These are phyloP conservation scores for Pseudocercospora cruenta DNA, from an alignment of 2,329 filamentous ascomycete genomes.

Conservation along the genomic window DNA sequence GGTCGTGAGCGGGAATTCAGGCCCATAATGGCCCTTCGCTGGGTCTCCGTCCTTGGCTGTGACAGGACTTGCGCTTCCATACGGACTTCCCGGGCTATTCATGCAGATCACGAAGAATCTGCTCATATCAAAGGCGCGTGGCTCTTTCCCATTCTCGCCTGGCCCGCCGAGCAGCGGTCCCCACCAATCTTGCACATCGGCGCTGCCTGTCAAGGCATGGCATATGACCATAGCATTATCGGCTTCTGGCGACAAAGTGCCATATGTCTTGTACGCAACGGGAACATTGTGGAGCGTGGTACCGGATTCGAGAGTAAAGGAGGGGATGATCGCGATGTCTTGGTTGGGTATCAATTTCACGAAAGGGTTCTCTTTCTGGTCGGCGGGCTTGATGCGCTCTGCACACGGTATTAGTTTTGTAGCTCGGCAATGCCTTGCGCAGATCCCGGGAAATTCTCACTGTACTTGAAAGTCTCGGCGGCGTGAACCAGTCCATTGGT, in stretches of 20 bases:
- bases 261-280: slow-evolving; percentile 67
- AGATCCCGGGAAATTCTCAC: slow-evolving; percentile 13
- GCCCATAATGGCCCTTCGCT: slow-evolving; percentile 78
- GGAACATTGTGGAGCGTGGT: slow-evolving; percentile 76
- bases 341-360: slow-evolving; percentile 84
- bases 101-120: slow-evolving; percentile 85
- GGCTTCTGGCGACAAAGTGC: slow-evolving; percentile 57
- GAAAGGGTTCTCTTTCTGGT: slow-evolving; percentile 90
- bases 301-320: slow-evolving; percentile 91
- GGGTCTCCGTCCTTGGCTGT: slow-evolving; percentile 83
- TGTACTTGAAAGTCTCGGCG: slow-evolving; percentile 29
- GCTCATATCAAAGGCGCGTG: slow-evolving; percentile 72
- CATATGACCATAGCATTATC: slow-evolving; percentile 73
- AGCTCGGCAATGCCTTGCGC: slow-evolving; percentile 1
- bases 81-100: slow-evolving; percentile 83
- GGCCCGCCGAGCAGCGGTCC: slow-evolving; percentile 77
- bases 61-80: slow-evolving; percentile 84
- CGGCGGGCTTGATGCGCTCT: slow-evolving; percentile 37
- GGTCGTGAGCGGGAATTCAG: slow-evolving; percentile 94
- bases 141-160: slow-evolving; percentile 55
- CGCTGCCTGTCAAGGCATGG: slow-evolving; percentile 82
- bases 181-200: slow-evolving; percentile 88
- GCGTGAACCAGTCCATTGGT: slow-evolving; percentile 34
- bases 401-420: slow-evolving; percentile 15
- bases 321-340: slow-evolving; percentile 80